phyloP scores from a whole-genome alignment of 2,329 filamentous ascomycete genomes.

The Aspergillus sp. region DNA sequence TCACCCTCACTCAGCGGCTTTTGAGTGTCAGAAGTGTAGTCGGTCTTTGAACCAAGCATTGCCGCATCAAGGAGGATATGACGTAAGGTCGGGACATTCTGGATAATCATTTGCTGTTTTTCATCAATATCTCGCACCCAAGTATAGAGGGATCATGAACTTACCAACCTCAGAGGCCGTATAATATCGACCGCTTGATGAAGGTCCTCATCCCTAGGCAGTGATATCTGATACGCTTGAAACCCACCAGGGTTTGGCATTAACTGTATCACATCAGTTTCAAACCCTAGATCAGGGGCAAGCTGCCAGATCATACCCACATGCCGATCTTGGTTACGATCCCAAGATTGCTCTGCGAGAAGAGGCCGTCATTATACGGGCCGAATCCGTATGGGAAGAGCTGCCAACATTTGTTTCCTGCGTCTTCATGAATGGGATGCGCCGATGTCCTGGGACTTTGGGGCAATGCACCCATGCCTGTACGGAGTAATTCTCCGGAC shows the following conservation, averaged over 20 bases:
- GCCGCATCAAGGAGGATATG: conserved; percentile 42
- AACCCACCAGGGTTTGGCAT: conserved; percentile 49
- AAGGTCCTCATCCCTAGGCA: conserved; percentile 46
- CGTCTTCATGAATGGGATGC: conserved; percentile 1
- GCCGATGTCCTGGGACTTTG: neutral
- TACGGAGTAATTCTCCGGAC: conserved; percentile 39
- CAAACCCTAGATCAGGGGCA: neutral
- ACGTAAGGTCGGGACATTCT: conserved; percentile 44
- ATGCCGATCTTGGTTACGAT: conserved; percentile 52
- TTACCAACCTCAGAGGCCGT: conserved; percentile 24
- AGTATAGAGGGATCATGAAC: neutral
- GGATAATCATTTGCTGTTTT: conserved; percentile 33
- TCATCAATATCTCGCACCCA: neutral
- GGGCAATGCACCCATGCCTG: conserved; percentile 40
- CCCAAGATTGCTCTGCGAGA: conserved; percentile 48
- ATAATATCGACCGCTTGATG: conserved; percentile 32
- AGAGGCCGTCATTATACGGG: conserved; percentile 39
- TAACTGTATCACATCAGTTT: conserved; percentile 18
- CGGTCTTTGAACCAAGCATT: conserved; percentile 35
- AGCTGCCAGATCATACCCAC: conserved; percentile 15
- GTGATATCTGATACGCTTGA: conserved; percentile 39
- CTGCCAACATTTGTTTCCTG: conserved; percentile 34
- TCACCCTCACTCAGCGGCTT: conserved; percentile 33
- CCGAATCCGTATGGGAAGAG: conserved; percentile 39
- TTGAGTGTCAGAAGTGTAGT: conserved; percentile 18